A percentile compares a stretch with the other conserved stretches of the same genome.
Conservation (phyloP, 2,329 filamentous ascomycete genomes). For the Pleomassaria siparia region DNA sequence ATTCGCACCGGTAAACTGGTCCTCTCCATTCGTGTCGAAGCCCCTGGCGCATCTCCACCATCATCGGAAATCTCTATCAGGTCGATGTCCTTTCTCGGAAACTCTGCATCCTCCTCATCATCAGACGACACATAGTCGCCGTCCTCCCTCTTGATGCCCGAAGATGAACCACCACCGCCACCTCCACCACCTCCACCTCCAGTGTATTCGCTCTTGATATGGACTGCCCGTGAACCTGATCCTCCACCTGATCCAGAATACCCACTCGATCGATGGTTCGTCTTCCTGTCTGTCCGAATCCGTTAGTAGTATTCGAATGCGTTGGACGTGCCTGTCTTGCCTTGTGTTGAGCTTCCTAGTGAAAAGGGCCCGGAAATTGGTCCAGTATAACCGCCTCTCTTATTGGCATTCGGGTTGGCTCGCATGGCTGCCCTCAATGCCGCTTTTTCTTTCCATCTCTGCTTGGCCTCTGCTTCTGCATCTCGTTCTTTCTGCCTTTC, state of each 20-base stretch:
- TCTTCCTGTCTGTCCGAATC: background rate
- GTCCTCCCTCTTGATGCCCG: slow-evolving; percentile 31
- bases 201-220: slow-evolving; percentile 33
- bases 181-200: slow-evolving; percentile 22
- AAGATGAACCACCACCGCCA: slow-evolving; percentile 9
- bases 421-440: slow-evolving; percentile 22
- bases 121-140: slow-evolving; percentile 51
- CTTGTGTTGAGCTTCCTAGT: slow-evolving; percentile 28
- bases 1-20: slow-evolving; percentile 54
- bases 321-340: background rate
- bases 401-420: slow-evolving; percentile 20
- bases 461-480: slow-evolving; percentile 35
- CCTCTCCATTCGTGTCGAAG: slow-evolving; percentile 21
- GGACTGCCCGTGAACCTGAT: slow-evolving; percentile 33
- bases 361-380: slow-evolving; percentile 48
- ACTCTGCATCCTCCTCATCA: slow-evolving; percentile 45
- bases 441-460: slow-evolving; percentile 23
- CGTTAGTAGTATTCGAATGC: background rate
- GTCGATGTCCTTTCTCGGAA: slow-evolving; percentile 58
- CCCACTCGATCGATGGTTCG: slow-evolving; percentile 4
- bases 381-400: slow-evolving; percentile 48
- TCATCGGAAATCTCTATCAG: slow-evolving; percentile 61
- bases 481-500: slow-evolving; percentile 43
- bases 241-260: slow-evolving; percentile 24
- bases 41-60: slow-evolving; percentile 37